Evolutionary conservation across 108 stramenopile species (phyloP).

Genomic region (Pseudonitzschia delicatissima): DNA sequence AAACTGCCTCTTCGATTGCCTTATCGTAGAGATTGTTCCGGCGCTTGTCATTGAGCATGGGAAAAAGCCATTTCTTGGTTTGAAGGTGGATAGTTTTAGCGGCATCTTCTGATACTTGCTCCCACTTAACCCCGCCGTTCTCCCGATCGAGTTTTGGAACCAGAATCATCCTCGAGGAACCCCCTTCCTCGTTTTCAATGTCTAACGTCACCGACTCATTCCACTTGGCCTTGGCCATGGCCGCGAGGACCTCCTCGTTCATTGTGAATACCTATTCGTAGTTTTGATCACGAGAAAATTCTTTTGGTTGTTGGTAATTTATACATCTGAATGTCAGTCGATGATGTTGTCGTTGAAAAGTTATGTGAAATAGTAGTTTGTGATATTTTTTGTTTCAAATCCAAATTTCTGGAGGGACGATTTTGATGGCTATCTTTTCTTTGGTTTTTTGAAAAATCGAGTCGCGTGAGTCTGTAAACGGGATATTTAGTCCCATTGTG

Average conservation of each 20-base stretch:
- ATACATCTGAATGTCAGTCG: no score
- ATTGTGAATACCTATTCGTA: no score
- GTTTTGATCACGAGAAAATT: no score
- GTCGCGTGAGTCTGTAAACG: no score
- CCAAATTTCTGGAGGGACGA: no score
- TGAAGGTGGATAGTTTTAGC: slow-evolving; percentile 37
- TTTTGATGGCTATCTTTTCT: no score
- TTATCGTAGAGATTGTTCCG: slow-evolving; percentile 63
- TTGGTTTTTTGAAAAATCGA: no score
- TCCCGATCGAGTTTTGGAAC: slow-evolving; percentile 57
- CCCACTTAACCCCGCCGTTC: slow-evolving; percentile 77
- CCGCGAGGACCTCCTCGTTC: slow-evolving; percentile 28
- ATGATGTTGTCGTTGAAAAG: no score
- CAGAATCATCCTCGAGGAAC: slow-evolving; percentile 34
- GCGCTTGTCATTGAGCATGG: slow-evolving; percentile 79
- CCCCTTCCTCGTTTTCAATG: neutral
- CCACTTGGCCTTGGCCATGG: slow-evolving; percentile 54
- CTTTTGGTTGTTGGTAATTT: no score
- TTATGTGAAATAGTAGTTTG: no score
- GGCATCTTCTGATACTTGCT: neutral
- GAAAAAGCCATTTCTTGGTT: slow-evolving; percentile 81
- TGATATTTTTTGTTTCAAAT: no score
- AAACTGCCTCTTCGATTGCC: slow-evolving; percentile 53
- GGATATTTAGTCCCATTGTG: no score
- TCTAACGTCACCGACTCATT: slow-evolving; percentile 60